Evolutionary conservation across 768 basidiomycete genomes (phyloP), one percentile per base, ranked within the genome.

Genomic region (Termitomyces sp.): DNA sequence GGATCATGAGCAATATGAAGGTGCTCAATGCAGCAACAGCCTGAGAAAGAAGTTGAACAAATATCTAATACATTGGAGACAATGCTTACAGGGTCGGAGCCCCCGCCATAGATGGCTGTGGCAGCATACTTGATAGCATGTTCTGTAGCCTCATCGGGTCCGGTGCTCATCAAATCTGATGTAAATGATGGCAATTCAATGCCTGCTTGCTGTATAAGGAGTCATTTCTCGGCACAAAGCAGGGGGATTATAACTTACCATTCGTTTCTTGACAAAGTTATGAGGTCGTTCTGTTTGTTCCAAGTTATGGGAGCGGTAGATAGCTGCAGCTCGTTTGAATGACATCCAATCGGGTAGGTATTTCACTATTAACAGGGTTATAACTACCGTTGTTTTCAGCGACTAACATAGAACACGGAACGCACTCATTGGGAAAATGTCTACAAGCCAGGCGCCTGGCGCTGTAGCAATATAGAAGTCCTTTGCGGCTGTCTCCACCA

Each of bases 271-370:
- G 25, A 76, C 76, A 34, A 75, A 75, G 21, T 72, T 62, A 57
- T 73, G 68, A 3, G 79, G 79, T 14, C 60, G 65, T 3, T 68
- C 61, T 10, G 70, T 68, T 66, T 73, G 68, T 10, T 73, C 70
- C 14, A 69, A 59, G 38, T 72, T 68, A 0, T 69, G 70, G 2
- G 60, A 62, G 3, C 63, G 62, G 63, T 70, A 77, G 31, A 69
- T 61, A 17, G 62, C 62, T 2, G 75, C 79, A 45, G 64, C 65
- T 52, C 60, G 57, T 64, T 78, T 68, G 63, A 78, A 81, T 4
- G 79, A 78, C 53, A 78, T 63, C 79, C 79, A 80, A 14, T 67
- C 64, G 7, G 79, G 79, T 45, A 80, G 64, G 25, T 73, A 60
- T 46, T 68, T 67, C 63, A 80, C 78, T 81, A 7, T 34, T 6